phyloP scores from a whole-genome alignment of 2,329 filamentous ascomycete genomes.

The Passalora sequoiae region DNA sequence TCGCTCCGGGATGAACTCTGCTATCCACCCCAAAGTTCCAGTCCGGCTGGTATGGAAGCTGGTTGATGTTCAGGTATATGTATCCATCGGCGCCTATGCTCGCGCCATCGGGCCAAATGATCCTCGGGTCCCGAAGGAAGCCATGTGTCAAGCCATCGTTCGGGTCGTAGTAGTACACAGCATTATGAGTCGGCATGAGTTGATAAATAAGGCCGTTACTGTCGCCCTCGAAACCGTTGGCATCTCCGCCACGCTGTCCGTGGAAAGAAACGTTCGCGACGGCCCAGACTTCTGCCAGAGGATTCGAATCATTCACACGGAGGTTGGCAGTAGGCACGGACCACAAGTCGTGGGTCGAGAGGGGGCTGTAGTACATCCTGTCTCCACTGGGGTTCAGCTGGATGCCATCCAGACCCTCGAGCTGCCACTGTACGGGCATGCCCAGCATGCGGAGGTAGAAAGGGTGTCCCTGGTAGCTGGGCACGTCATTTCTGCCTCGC shows the following conservation, averaged over 20 bases:
- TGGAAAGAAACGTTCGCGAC: constrained; percentile 45
- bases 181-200: constrained; percentile 45
- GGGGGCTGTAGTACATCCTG: constrained; percentile 42
- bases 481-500: constrained; percentile 30
- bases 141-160: constrained; percentile 34
- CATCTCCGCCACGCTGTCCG: constrained; percentile 43
- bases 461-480: constrained; percentile 31
- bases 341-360: constrained; percentile 37
- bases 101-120: constrained; percentile 43
- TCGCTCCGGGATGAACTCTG: constrained; percentile 41
- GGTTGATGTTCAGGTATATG: constrained; percentile 48
- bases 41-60: constrained; percentile 45
- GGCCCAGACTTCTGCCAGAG: constrained; percentile 38
- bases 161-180: constrained; percentile 43
- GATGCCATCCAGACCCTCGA: constrained; percentile 38
- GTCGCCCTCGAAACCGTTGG: constrained; percentile 45
- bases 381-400: constrained; percentile 34
- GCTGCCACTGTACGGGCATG: constrained; percentile 23
- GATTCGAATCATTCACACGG: constrained; percentile 26
- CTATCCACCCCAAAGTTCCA: constrained; percentile 46
- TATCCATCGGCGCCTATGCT: constrained; percentile 43
- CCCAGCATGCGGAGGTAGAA: constrained; percentile 29
- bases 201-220: constrained; percentile 43
- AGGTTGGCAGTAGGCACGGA: constrained; percentile 31
- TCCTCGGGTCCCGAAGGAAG: constrained; percentile 41